A percentile compares a stretch with the other conserved stretches of the same genome.
Conservation (phyloP, 2,329 filamentous ascomycete species). For the Teratosphaeriaceae sp. region DNA sequence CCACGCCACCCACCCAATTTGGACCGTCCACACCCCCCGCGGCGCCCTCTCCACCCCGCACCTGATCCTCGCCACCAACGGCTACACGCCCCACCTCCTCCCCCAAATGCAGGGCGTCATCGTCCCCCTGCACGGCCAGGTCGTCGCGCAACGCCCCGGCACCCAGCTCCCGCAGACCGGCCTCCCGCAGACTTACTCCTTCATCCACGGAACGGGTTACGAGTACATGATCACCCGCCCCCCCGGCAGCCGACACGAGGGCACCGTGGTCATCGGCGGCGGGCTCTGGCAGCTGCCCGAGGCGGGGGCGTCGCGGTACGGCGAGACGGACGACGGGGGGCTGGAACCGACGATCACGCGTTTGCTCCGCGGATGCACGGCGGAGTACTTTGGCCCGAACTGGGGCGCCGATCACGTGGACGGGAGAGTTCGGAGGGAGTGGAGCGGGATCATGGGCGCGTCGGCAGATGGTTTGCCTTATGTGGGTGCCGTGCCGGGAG, state of each 20-base stretch:
- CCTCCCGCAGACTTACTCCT: conserved; percentile 51
- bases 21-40: conserved; percentile 18
- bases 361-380: conserved; percentile 40
- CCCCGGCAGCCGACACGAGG: conserved; percentile 35
- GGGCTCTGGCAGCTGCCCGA: conserved; percentile 40
- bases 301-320: conserved; percentile 44
- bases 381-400: conserved; percentile 46
- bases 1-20: conserved; percentile 4
- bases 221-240: conserved; percentile 61
- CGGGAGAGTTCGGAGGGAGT: conserved; percentile 33
- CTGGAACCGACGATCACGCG: conserved; percentile 46
- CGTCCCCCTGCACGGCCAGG: conserved; percentile 36
- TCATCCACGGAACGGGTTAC: conserved; percentile 55
- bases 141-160: conserved; percentile 32
- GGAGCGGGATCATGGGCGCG: conserved; percentile 48
- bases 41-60: conserved; percentile 21
- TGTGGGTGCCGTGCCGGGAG: conserved; percentile 37
- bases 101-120: conserved; percentile 23
- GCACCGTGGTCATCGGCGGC: conserved; percentile 58
- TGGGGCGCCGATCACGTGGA: conserved; percentile 28
- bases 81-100: conserved; percentile 21
- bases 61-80: conserved; percentile 25
- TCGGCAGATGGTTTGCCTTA: conserved; percentile 46
- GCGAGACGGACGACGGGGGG: conserved; percentile 50
- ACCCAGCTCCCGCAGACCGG: conserved; percentile 31